Percentiles rank a stretch among this genome's conserved stretches.
Conservation (phyloP, 2,329 filamentous ascomycete species). For the Cladosporium sp. region DNA sequence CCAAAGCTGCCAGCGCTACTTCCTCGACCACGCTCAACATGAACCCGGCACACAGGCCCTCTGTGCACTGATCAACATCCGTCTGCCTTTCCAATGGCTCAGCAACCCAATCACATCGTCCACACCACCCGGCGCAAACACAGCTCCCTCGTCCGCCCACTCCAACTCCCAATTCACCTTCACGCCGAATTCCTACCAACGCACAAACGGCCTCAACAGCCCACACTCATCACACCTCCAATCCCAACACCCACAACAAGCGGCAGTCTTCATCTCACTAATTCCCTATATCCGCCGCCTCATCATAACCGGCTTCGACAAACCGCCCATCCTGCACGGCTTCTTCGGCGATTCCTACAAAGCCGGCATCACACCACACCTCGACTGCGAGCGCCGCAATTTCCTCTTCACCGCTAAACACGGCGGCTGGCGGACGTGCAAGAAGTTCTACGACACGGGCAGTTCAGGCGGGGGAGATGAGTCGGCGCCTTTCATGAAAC, state of each 20-base stretch:
- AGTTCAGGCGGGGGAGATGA: constrained; percentile 68
- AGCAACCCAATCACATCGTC: constrained; percentile 50
- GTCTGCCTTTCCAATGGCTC: constrained; percentile 77
- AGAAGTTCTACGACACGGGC: constrained; percentile 82
- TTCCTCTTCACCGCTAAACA: constrained; percentile 95
- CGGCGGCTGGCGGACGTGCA: constrained; percentile 84
- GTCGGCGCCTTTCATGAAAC: constrained; percentile 81
- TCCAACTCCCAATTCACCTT: constrained; percentile 25
- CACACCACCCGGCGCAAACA: constrained; percentile 20
- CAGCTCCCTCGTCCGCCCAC: constrained; percentile 14
- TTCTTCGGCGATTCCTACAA: constrained; percentile 97
- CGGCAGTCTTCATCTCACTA: constrained; percentile 60
- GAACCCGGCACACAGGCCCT: constrained; percentile 80
- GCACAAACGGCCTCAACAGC: constrained; percentile 36
- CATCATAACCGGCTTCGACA: constrained; percentile 88
- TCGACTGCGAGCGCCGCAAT: constrained; percentile 88
- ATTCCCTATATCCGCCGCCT: constrained; percentile 88
- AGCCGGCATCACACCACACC: constrained; percentile 74
- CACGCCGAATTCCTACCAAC: constrained; percentile 28
- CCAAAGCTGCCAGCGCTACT: constrained; percentile 86
- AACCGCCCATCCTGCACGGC: constrained; percentile 80
- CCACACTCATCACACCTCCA: constrained; percentile 35
- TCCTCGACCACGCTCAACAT: constrained; percentile 87
- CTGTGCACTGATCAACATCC: constrained; percentile 88
- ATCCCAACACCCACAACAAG: constrained; percentile 3